Evolutionary conservation across 371 early-diverging fungal genomes (phyloP), one percentile per base, ranked within the genome.

Genomic region (Lichtheimia corymbifera): DNA sequence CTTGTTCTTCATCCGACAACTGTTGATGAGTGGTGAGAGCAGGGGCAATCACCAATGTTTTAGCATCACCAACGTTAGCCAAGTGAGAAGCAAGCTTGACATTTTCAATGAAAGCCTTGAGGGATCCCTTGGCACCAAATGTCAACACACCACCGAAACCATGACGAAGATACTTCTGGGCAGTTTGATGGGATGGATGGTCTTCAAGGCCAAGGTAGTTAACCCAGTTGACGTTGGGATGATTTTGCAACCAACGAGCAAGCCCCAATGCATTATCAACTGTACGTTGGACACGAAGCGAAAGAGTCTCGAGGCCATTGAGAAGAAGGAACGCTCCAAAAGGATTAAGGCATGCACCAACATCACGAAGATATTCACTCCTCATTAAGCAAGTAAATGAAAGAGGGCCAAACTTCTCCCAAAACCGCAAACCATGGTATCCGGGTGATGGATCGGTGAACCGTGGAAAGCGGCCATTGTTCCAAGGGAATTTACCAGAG

Each of bases 41-140:
- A 13, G 95, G 93, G 35, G 92, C 88, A 62, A 93, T 92, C 27
- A 91, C 91, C 45, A 95, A 76, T 0, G 94, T 93, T 65, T 91
- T 85, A 6, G 91, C 88, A 71, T 95, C 94, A 45, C 95, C 95
- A 13, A 95, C 92, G 61, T 95, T 94, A 55, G 94, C 94, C 43
- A 93, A 68, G 67, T 93, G 93, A 40, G 89, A 89, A 7, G 88
- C 88, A 27, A 95, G 81, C 65, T 91, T 79, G 49, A 94, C 80
- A 17, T 64, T 70, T 58, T 91, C 82, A 53, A 95, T 87, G 64
- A 94, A 92, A 12, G 53, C 63, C 72, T 68, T 66, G 9, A 67
- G 51, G 3, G 63, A 63, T 2, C 93, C 93, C 66, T 87, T 85
- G 63, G 90, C 75, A 40, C 93, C 95, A 75, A 95, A 93, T 35